Conservation (phyloP, 1,139 yeast species). For the Saccharomycopsis hybrid region DNA sequence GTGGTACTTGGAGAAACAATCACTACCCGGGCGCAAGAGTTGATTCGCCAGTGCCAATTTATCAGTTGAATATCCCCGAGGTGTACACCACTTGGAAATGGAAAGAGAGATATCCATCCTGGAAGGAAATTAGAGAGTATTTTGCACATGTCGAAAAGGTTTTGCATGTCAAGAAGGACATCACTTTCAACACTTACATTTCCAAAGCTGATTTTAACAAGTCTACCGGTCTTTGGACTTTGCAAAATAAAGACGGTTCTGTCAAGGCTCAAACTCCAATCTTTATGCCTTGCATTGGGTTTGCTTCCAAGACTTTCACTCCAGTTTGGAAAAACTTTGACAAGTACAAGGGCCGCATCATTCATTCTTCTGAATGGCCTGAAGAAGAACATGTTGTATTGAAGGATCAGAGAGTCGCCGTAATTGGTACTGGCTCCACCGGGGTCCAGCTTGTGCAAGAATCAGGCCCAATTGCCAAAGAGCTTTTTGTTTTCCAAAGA, state of each 20-base stretch:
- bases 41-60: conserved; percentile 46
- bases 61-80: conserved; percentile 40
- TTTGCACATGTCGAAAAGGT: conserved; percentile 36
- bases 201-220: conserved; percentile 32
- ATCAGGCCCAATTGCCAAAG: conserved; percentile 23
- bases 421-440: conserved; percentile 41
- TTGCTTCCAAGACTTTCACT: conserved; percentile 26
- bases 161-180: conserved; percentile 31
- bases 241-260: conserved; percentile 32
- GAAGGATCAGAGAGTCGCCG: conserved; percentile 30
- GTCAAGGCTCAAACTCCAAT: conserved; percentile 33
- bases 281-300: conserved; percentile 31
- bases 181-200: conserved; percentile 32
- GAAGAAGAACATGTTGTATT: conserved; percentile 28
- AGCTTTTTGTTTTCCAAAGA: conserved; percentile 27
- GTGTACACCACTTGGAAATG: conserved; percentile 42
- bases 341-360: conserved; percentile 38
- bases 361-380: conserved; percentile 47
- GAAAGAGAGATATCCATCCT: conserved; percentile 38
- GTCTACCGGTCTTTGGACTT: conserved; percentile 32
- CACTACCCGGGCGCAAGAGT: conserved; percentile 45
- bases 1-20: conserved; percentile 54
- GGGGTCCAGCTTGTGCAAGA: conserved; percentile 38
- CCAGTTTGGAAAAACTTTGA: conserved; percentile 34
- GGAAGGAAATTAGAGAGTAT: conserved; percentile 43